Evolutionary conservation across 108 stramenopile species (phyloP).

Genomic region (Pseudonitzschia multistriata): DNA sequence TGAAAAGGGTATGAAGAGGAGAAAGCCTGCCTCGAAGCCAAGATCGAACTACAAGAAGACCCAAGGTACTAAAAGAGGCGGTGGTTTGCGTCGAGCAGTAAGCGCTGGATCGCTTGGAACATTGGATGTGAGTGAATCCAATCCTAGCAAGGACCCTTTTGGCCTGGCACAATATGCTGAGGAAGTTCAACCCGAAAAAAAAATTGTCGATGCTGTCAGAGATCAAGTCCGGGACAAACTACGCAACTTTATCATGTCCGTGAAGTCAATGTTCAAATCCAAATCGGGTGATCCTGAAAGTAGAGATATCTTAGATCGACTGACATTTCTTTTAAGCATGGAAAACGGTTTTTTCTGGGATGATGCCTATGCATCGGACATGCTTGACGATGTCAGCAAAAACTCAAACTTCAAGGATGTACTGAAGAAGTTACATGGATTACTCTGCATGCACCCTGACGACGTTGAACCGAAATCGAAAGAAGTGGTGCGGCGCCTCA

Average conservation of each 20-base stretch:
- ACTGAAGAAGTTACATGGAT: conserved; percentile 88
- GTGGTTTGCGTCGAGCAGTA: conserved; percentile 57
- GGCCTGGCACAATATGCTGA: neutral
- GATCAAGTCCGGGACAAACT: conserved; percentile 90
- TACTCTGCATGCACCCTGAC: conserved; percentile 87
- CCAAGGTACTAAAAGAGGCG: conserved; percentile 1
- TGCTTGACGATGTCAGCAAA: conserved; percentile 80
- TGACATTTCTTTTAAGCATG: conserved; percentile 85
- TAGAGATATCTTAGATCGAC: conserved; percentile 73
- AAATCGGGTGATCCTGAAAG: conserved; percentile 45
- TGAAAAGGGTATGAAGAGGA: conserved; percentile 69
- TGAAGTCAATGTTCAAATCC: conserved; percentile 79
- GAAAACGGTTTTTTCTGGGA: conserved; percentile 97
- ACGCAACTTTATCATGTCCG: conserved; percentile 64
- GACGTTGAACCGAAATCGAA: conserved; percentile 95
- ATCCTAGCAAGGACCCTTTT: conserved; percentile 7
- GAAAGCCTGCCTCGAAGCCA: conserved; percentile 64
- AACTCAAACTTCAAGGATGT: conserved; percentile 73
- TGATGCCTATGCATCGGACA: conserved; percentile 90
- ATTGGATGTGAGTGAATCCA: conserved; percentile 39
- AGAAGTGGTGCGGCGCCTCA: conserved; percentile 92
- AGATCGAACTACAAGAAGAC: conserved; percentile 34
- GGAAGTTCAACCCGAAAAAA: conserved; percentile 1
- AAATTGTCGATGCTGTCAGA: conserved; percentile 83
- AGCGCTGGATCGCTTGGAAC: conserved; percentile 61